Base-by-base conservation (phyloP, 2,329 filamentous ascomycete genomes). In the Aspergillus ruber region DNA sequence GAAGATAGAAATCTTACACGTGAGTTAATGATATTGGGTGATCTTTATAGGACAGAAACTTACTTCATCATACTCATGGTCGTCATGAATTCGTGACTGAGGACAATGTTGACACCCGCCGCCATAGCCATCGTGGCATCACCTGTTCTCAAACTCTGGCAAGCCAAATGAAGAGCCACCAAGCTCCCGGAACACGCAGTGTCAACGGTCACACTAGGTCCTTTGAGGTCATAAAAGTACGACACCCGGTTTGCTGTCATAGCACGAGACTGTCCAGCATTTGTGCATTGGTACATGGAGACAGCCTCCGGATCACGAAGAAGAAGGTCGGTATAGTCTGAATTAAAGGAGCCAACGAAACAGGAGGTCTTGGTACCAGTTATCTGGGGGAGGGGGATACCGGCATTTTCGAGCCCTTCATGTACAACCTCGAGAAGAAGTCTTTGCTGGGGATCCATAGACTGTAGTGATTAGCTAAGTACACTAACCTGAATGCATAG, bases 131-230 rank as follows among this genome's bases (percentile, higher is more conserved):
- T 54, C 0, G 50, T 49, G 1, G 57, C 48, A 8, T 63, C 59
- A 9, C 57, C 59, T 0, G 50, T 57, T 2, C 50, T 50, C 1
- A 66, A 45, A 4, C 49, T 54, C 32, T 65, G 59, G 6, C 56
- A 65, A 7, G 67, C 67, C 12, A 59, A 43, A 52, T 70, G 65
- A 2, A 70, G 42, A 1, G 64, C 67, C 3, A 58, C 51, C 3
- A 67, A 45, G n/a, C 57, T 60, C 0, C 59, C 51, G 2, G 64
- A 65, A 44, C 67, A 68, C 0, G 63, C 67, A 0, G 66, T 69
- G 39, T 69, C 60, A 2, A 69, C 46, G 3, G 61, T 64, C 5
- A 67, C 49, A 36, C 56, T 61, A 1, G 66, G 61, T 0, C 67
- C 67, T 33, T 56, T 56, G 7, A 66, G 47, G 41, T 69, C 61